A percentile compares a stretch with the other conserved stretches of the same genome.
Conservation (phyloP, 805 yeast species). For the Kurtzmaniella fragi region DNA sequence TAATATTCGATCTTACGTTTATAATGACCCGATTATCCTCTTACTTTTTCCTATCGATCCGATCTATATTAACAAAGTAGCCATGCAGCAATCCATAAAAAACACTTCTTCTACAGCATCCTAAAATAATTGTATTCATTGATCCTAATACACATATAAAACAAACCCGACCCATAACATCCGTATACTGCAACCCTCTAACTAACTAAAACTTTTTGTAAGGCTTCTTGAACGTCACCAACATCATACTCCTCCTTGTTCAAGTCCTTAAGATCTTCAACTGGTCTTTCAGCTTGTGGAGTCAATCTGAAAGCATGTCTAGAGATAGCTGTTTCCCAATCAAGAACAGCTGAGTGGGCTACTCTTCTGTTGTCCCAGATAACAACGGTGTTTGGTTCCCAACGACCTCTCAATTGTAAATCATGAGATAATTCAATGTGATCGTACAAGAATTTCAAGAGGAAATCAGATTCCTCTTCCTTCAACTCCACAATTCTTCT, state of each 20-base stretch:
- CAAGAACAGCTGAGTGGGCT: conserved; percentile 31
- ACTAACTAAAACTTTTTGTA: conserved; percentile 14
- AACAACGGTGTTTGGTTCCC: conserved; percentile 34
- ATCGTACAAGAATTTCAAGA: conserved; percentile 25
- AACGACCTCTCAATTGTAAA: conserved; percentile 30
- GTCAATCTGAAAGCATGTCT: conserved; percentile 34
- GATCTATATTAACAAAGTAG: no score
- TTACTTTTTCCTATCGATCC: no score
- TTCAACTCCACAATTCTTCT: conserved; percentile 30
- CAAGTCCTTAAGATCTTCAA: conserved; percentile 20
- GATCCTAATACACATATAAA: no score
- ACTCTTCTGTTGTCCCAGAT: conserved; percentile 32
- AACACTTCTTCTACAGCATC: no score
- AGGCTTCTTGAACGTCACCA: conserved; percentile 28
- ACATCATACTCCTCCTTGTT: conserved; percentile 22
- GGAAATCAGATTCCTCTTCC: conserved; percentile 27
- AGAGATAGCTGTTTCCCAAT: conserved; percentile 30
- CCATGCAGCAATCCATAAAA: no score
- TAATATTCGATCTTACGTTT: no score
- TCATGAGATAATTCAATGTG: conserved; percentile 31
- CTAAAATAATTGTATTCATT: no score
- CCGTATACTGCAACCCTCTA: no score
- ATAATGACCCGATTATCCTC: no score
- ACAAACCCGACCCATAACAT: no score
- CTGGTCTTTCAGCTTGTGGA: conserved; percentile 30